Evolutionary conservation across 2,329 filamentous ascomycete genomes (phyloP).

Genomic region (Nigrospora sphaerica): DNA sequence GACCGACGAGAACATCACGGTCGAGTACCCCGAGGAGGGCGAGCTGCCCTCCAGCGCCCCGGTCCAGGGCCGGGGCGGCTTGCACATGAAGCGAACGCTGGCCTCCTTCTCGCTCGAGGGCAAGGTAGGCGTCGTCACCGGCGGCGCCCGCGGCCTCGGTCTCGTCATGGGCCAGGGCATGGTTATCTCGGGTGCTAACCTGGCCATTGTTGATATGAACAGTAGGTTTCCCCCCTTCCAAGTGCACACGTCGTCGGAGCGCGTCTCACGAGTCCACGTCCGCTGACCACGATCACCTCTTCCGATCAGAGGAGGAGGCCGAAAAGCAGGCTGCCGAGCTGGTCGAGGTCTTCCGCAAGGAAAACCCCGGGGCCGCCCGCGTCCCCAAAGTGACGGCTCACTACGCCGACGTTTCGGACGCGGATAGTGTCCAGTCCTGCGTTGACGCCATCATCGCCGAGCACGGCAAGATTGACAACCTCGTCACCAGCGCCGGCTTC

Average conservation of each 20-base stretch:
- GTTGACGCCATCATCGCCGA: slow-evolving; percentile 61
- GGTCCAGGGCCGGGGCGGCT: slow-evolving; percentile 68
- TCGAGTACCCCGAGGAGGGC: slow-evolving; percentile 70
- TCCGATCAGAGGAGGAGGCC: slow-evolving; percentile 67
- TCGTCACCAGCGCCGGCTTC: slow-evolving; percentile 95
- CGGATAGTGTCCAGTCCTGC: slow-evolving; percentile 68
- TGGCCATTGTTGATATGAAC: slow-evolving; percentile 92
- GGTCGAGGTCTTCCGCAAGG: slow-evolving; percentile 66
- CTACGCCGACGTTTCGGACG: slow-evolving; percentile 78
- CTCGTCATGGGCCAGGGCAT: slow-evolving; percentile 90
- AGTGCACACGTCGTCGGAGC: too few species aligned
- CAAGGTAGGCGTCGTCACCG: slow-evolving; percentile 78
- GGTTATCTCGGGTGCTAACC: slow-evolving; percentile 78
- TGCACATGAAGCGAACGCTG: slow-evolving; percentile 79
- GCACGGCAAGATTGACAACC: slow-evolving; percentile 80
- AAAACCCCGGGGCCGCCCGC: slow-evolving; percentile 68
- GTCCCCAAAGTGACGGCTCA: slow-evolving; percentile 83
- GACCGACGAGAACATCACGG: slow-evolving; percentile 70
- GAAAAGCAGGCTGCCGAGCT: slow-evolving; percentile 68
- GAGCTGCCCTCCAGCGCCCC: slow-evolving; percentile 66
- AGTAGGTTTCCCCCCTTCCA: slow-evolving; percentile 44
- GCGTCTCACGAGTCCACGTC: too few species aligned
- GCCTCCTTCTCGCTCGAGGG: slow-evolving; percentile 81
- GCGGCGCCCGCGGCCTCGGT: slow-evolving; percentile 81
- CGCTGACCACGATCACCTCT: too few species aligned